phyloP scores from a whole-genome alignment of 371 early-diverging fungal genomes.

The Apophysomyces variabilis region DNA sequence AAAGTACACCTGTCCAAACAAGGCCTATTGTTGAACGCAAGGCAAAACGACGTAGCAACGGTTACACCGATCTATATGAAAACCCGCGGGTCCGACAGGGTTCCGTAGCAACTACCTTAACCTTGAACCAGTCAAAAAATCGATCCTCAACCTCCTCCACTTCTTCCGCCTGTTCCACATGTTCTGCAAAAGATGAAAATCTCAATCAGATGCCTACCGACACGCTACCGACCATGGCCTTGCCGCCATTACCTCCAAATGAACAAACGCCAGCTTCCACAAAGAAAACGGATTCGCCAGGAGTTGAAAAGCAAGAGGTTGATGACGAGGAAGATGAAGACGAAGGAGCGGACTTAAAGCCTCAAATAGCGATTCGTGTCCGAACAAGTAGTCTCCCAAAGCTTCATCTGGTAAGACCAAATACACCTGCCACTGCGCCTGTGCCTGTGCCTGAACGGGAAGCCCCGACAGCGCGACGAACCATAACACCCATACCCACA shows the following conservation, averaged over 20 bases:
- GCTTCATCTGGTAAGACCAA: neutral
- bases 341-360: neutral
- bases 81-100: slow-evolving; percentile 10
- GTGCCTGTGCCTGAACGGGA: slow-evolving; percentile 2
- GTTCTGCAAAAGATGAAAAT: neutral
- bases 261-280: neutral
- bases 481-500: slow-evolving; percentile 10
- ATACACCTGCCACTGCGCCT: neutral
- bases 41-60: slow-evolving; percentile 12
- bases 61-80: slow-evolving; percentile 18
- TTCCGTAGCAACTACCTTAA: slow-evolving; percentile 5
- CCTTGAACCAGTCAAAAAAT: neutral
- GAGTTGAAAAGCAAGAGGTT: slow-evolving; percentile 13
- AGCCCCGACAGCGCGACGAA: neutral
- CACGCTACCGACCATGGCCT: slow-evolving; percentile 11
- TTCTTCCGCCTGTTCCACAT: slow-evolving; percentile 5
- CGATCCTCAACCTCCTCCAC: neutral
- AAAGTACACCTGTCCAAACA: slow-evolving; percentile 12
- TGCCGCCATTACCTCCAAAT: slow-evolving; percentile 9
- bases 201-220: neutral
- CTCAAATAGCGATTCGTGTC: slow-evolving; percentile 17
- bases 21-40: neutral
- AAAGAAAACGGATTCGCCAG: neutral
- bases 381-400: slow-evolving; percentile 36
- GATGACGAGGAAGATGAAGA: neutral